Base-by-base conservation (phyloP, 2,329 filamentous ascomycete species). In the Diaporthe australafricana region DNA sequence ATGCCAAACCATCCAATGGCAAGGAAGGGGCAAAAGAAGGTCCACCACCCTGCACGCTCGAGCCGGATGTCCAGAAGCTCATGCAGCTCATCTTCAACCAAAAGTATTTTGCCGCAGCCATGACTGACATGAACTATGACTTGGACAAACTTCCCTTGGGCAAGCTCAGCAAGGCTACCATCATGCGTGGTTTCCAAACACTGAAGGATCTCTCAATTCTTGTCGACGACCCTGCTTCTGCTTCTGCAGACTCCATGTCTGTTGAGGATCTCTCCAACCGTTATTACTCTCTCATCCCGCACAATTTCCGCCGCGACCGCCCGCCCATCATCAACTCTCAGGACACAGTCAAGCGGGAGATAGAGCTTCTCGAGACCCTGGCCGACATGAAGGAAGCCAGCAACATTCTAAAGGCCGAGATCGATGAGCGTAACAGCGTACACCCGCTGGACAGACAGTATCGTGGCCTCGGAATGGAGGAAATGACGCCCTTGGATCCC, bases 81-180 rank as follows among this genome's bases (percentile, higher is more conserved):
- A 91, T 97, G 87, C 84, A 91, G 72, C 88, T 97, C 75, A 97
- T 98, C 73, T 97, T 97, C 86, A 95, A 97, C 80, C 87, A 90
- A 71, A 80, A 91, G 27, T 91, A 92, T 78, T 94, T 97, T 80
- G 85, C 89, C 27, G 87, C 87, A 25, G 88, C 90, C 45, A 93
- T 94, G 90, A 79, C 81, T 1, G 84, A 88, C 1, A 84, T 94
- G 75, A 93, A 93, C 75, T 94, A 94, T 76, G 91, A 94, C 75
- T 86, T 88, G 12, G 86, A 92, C 74, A 97, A 97, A 80, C 84
- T 97, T 50, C 94, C 94, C 0, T 84, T 97, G 1, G 95, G 94
- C 5, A 97, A 96, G 79, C 87, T 97, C 30, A 94, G 93, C 85
- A 94, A 95, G 77, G 83, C 87, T 16, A 96, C 93, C 25, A 92